A percentile compares a stretch with the other conserved stretches of the same genome.
phyloP scores from a whole-genome alignment of 495 filamentous ascomycete genomes.

The Neurospora hispaniola region DNA sequence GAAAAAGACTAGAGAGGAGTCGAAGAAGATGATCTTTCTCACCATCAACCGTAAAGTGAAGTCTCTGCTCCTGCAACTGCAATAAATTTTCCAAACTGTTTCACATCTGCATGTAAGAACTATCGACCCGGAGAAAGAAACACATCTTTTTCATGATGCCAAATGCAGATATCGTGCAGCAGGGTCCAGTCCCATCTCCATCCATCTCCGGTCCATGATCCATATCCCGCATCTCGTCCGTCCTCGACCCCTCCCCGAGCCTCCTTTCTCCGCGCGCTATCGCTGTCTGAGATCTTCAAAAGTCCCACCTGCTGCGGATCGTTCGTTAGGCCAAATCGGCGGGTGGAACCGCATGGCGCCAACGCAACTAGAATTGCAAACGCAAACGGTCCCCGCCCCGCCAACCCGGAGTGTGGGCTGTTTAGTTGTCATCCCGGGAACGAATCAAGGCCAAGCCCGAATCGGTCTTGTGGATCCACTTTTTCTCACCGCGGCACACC shows the following conservation, averaged over 20 bases:
- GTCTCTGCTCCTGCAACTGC: not conserved
- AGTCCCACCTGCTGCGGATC: not conserved
- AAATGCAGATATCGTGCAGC: not conserved
- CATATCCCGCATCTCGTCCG: conserved; percentile 5
- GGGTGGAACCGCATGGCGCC: not conserved
- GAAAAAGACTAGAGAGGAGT: not conserved
- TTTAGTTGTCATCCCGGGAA: too few species aligned
- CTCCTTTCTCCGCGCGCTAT: conserved; percentile 15
- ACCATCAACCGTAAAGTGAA: not conserved
- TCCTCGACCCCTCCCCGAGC: conserved; percentile 12
- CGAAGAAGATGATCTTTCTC: not conserved
- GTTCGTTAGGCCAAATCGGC: not conserved
- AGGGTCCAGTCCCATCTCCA: not conserved
- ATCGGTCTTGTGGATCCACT: not conserved
- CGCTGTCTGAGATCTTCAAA: not conserved
- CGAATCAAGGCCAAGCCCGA: not conserved
- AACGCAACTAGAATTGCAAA: not conserved
- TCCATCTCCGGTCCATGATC: not conserved
- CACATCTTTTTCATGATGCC: not conserved
- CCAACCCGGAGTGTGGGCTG: too few species aligned
- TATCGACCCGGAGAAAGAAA: not conserved
- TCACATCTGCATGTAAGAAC: not conserved
- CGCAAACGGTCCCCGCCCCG: not conserved
- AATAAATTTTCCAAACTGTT: not conserved
- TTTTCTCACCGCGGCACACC: not conserved